Conservation (phyloP, 108 stramenopile species). For the Epipyxis sp. region DNA sequence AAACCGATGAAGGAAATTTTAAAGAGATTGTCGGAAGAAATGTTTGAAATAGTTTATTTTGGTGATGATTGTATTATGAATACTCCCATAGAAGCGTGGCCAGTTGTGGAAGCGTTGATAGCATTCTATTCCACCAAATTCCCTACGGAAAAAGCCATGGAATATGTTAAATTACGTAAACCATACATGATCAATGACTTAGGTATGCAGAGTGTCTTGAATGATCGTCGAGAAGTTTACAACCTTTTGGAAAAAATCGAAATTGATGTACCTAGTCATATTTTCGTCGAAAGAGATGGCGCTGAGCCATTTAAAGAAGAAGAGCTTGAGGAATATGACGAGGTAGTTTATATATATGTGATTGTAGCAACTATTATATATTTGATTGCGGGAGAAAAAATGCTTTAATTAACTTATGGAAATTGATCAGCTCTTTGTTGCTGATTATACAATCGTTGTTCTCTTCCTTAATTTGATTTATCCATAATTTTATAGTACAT, state of each 20-base stretch:
- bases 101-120: constrained; percentile 82
- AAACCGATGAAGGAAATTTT: constrained; percentile 97
- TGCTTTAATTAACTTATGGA: too few relatives aligned
- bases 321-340: constrained; percentile 54
- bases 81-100: constrained; percentile 85
- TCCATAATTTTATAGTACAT: too few relatives aligned
- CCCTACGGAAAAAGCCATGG: constrained; percentile 84
- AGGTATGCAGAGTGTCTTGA: constrained; percentile 72
- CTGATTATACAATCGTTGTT: too few relatives aligned
- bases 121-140: constrained; percentile 89
- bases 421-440: too few relatives aligned
- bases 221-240: constrained; percentile 87
- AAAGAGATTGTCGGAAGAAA: constrained; percentile 65
- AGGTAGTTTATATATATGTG: too few relatives aligned
- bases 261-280: constrained; percentile 88
- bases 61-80: constrained; percentile 83
- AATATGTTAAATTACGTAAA: constrained; percentile 77
- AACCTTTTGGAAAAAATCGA: constrained; percentile 77
- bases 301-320: constrained; percentile 53
- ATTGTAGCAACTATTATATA: too few relatives aligned
- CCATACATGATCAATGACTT: constrained; percentile 89
- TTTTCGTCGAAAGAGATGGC: constrained; percentile 77
- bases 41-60: constrained; percentile 81
- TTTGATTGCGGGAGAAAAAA: too few relatives aligned
- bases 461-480: too few relatives aligned